A percentile compares a stretch with the other conserved stretches of the same genome.
Conservation (phyloP, 2,329 filamentous ascomycete genomes). For the Cladosporium austrohemisphaericum region DNA sequence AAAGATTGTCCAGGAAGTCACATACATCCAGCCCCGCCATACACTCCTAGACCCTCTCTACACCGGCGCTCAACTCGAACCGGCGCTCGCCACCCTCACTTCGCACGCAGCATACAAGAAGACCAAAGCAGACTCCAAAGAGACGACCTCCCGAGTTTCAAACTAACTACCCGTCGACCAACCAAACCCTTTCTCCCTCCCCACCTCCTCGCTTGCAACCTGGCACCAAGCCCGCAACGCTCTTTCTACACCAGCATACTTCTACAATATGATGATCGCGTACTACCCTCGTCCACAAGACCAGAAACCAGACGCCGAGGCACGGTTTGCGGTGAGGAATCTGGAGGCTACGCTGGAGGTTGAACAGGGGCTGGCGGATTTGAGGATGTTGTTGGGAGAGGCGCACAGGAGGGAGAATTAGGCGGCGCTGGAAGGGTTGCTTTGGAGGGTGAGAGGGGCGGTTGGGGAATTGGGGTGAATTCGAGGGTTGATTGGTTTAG, state of each 20-base stretch:
- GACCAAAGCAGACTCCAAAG: too few species aligned
- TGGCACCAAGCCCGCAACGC: not conserved
- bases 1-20: not conserved
- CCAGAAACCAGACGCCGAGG: not conserved
- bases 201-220: not conserved
- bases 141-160: too few species aligned
- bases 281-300: not conserved
- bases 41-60: not conserved
- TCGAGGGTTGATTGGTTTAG: too few species aligned
- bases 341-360: not conserved
- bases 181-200: not conserved
- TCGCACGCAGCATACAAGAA: not conserved
- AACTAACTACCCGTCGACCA: too few species aligned
- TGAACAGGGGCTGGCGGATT: constrained; percentile 1
- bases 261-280: not conserved
- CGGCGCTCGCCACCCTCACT: not conserved
- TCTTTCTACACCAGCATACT: not conserved
- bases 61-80: not conserved
- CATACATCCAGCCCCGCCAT: not conserved
- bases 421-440: not conserved
- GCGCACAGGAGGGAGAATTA: not conserved
- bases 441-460: not conserved
- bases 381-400: not conserved
- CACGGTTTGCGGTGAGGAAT: not conserved
- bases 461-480: too few species aligned